Percentiles rank a stretch among this genome's conserved stretches.
These are phyloP conservation scores for Pestalotiopsis sp. DNA, from an alignment of 2,329 filamentous ascomycete genomes.

Conservation along the genomic window DNA sequence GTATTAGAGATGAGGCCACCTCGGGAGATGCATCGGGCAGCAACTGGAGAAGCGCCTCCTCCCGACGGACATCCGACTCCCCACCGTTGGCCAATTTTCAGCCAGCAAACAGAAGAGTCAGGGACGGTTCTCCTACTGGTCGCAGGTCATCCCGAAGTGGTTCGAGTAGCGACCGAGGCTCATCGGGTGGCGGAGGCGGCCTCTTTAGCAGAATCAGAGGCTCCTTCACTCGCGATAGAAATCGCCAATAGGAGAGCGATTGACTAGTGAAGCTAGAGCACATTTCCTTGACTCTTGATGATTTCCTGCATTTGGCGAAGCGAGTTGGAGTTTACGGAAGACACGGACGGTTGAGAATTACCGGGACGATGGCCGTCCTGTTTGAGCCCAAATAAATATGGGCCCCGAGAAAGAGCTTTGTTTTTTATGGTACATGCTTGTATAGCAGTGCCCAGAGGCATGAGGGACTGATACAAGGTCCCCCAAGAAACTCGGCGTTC, in stretches of 20 bases:
- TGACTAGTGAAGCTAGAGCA: neutral
- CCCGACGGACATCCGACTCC: constrained; percentile 25
- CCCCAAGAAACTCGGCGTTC: no score
- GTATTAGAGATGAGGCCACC: constrained; percentile 17
- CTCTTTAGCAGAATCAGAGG: constrained; percentile 46
- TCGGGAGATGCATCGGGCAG: constrained; percentile 15
- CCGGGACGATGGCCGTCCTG: neutral
- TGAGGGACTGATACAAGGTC: no score
- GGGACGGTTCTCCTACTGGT: constrained; percentile 27
- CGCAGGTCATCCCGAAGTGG: constrained; percentile 27
- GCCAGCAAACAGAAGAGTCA: constrained; percentile 20
- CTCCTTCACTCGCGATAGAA: constrained; percentile 32
- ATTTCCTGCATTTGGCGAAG: neutral
- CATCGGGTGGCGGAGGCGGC: constrained; percentile 33
- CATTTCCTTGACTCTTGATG: neutral
- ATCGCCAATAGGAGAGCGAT: neutral
- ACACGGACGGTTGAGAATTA: neutral
- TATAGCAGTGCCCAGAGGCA: no score
- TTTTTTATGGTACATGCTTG: no score
- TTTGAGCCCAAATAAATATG: neutral
- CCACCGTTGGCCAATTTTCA: constrained; percentile 22
- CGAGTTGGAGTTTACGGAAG: neutral
- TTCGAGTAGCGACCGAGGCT: constrained; percentile 30
- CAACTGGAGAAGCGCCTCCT: constrained; percentile 15
- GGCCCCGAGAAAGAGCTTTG: no score